Percentiles rank a stretch among this genome's conserved stretches.
Evolutionary conservation across 2,329 filamentous ascomycete species (phyloP).

Genomic region (Fusarium musae): DNA sequence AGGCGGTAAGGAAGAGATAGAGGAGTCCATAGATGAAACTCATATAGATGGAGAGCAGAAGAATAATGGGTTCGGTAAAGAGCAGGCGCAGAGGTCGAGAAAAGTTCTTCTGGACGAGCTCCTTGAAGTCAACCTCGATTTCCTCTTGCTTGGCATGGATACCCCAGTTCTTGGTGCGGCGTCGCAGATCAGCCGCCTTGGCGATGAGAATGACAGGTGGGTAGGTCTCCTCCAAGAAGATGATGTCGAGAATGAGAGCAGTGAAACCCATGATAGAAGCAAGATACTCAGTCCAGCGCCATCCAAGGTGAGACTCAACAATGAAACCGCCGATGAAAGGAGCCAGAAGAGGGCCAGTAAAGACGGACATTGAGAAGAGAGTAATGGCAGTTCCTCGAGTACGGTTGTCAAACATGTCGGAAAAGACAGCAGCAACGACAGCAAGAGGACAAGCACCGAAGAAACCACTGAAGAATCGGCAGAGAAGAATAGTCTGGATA

Average conservation of each 20-base stretch:
- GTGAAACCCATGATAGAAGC: conserved; percentile 70
- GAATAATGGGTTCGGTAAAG: conserved; percentile 75
- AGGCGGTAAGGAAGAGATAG: conserved; percentile 88
- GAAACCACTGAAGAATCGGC: conserved; percentile 79
- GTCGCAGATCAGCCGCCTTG: conserved; percentile 70
- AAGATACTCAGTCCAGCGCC: conserved; percentile 79
- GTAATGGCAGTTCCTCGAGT: conserved; percentile 64
- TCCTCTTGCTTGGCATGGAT: conserved; percentile 79
- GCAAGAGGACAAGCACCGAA: conserved; percentile 76
- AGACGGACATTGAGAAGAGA: conserved; percentile 63
- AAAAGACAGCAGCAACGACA: conserved; percentile 76
- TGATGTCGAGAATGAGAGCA: conserved; percentile 67
- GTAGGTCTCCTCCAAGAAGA: conserved; percentile 77
- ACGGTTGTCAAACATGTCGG: conserved; percentile 76
- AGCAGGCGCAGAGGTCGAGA: conserved; percentile 73
- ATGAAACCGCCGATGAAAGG: conserved; percentile 78
- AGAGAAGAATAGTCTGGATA: conserved; percentile 75
- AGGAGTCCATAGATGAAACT: conserved; percentile 81
- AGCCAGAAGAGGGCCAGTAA: conserved; percentile 73
- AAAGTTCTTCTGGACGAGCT: conserved; percentile 74
- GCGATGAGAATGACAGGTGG: conserved; percentile 71
- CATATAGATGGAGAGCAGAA: conserved; percentile 75
- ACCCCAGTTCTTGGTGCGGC: conserved; percentile 74
- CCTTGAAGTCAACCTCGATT: conserved; percentile 72
- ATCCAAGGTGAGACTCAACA: conserved; percentile 69